These are phyloP conservation scores for Boletus sp. DNA, from an alignment of 1,284 basidiomycete species.

Conservation along the genomic window DNA sequence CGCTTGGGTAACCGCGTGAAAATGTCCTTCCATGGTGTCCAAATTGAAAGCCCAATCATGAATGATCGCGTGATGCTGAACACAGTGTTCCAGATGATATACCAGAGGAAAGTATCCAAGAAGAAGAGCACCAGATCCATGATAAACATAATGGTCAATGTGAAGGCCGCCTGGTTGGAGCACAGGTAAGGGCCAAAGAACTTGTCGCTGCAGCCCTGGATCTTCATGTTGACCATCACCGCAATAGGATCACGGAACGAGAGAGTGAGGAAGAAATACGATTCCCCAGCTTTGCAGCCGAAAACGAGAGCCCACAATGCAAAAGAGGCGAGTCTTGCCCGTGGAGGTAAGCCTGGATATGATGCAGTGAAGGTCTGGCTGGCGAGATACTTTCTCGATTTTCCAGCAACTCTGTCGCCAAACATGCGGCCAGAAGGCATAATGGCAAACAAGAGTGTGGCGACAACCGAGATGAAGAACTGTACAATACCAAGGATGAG, in stretches of 20 bases:
- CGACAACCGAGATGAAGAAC: conserved; percentile 82
- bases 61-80: conserved; percentile 91
- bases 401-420: conserved; percentile 90
- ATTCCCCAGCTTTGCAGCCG: conserved; percentile 90
- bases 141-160: conserved; percentile 92
- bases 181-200: conserved; percentile 80
- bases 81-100: conserved; percentile 95
- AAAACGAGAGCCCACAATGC: conserved; percentile 87
- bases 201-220: conserved; percentile 82
- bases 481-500: conserved; percentile 90
- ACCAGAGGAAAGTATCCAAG: conserved; percentile 97
- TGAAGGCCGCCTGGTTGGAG: conserved; percentile 86
- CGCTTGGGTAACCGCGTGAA: conserved; percentile 90
- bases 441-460: conserved; percentile 78
- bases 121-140: conserved; percentile 96
- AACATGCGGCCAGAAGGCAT: conserved; percentile 94
- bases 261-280: conserved; percentile 92
- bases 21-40: conserved; percentile 97
- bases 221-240: conserved; percentile 91
- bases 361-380: conserved; percentile 95
- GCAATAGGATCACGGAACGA: conserved; percentile 89
- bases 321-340: conserved; percentile 69
- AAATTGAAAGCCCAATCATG: conserved; percentile 85
- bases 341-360: conserved; percentile 66
- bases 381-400: conserved; percentile 90